Evolutionary conservation across 2,329 filamentous ascomycete species (phyloP), one percentile per base, ranked within the genome.

Genomic region (Knoxdaviesia capensis): DNA sequence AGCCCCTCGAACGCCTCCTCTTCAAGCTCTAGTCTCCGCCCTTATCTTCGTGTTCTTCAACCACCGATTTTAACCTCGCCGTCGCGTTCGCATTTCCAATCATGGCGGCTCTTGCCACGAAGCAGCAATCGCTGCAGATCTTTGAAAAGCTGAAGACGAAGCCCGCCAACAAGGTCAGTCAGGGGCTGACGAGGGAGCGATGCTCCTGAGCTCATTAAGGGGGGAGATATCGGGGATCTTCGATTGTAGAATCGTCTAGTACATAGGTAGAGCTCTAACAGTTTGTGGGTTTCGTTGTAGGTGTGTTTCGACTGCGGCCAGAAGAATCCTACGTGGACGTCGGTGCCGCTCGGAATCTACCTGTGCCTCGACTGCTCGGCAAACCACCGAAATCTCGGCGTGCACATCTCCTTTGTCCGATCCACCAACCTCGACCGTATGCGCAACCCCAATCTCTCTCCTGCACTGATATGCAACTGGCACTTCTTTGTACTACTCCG

Each of bases 321-420:
- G 54, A 96, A 96, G 65, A 94, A 94, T 57, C 90, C 90, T 47
- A 96, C 90, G 45, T 98, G 90, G 90, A 93, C 87, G 6, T 96
- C 88, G 6, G 87, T 94, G 32, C 87, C 88, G 7, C 86, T 98
- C 49, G 90, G 84, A 56, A 96, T 98, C 59, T 98, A 96, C 59
- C 76, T 98, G 28, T 98, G 90, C 57, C 79, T 98, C 54, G 90
- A 98, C 64, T 98, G 90, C 66, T 94, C 88, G 36, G 81, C 88
- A 44, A 86, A 94, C 60, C 90, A 98, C 62, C 80, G 90, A 53
- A 96, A 96, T 61, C 77, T 98, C 54, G 90, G 90, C 60, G 88
- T 96, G 46, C 90, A 98, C 63, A 94, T 98, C 63, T 94, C 88
- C 52, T 98, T 98, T 68, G 90, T 98, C 54, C 81, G 90, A 54